Conservation (phyloP, 2,329 filamentous ascomycete genomes). For the Paraphoma chrysanthemicola region DNA sequence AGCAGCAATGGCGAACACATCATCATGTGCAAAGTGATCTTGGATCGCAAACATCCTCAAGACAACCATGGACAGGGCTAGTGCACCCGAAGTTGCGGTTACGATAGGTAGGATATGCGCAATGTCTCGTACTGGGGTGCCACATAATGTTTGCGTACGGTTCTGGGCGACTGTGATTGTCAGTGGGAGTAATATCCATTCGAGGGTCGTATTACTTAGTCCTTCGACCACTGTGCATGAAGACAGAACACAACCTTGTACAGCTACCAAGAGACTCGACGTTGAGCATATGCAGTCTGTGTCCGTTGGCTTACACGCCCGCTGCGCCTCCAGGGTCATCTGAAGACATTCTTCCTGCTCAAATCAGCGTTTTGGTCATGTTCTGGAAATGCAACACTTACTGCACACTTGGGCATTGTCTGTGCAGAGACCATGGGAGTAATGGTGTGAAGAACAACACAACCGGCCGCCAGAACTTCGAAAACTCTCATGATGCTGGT, state of each 20-base stretch:
- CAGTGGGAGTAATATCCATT: background rate
- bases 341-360: slow-evolving; percentile 1
- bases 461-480: too few relatives aligned
- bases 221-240: slow-evolving; percentile 16
- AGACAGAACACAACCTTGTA: slow-evolving; percentile 12
- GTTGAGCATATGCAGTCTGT: slow-evolving; percentile 15
- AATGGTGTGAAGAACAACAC: too few relatives aligned
- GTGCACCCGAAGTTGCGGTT: slow-evolving; percentile 18
- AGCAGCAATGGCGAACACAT: slow-evolving; percentile 15
- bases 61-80: slow-evolving; percentile 35
- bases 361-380: too few relatives aligned
- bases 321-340: slow-evolving; percentile 1
- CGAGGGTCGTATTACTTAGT: slow-evolving; percentile 6
- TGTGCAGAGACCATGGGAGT: background rate
- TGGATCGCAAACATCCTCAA: background rate
- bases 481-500: too few relatives aligned
- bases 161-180: slow-evolving; percentile 43
- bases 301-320: slow-evolving; percentile 10
- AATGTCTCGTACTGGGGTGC: slow-evolving; percentile 41
- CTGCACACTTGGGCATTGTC: slow-evolving; percentile 8
- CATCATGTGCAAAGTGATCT: slow-evolving; percentile 6
- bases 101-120: slow-evolving; percentile 38
- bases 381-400: background rate
- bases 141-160: slow-evolving; percentile 44
- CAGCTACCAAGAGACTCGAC: slow-evolving; percentile 1